These are phyloP conservation scores for Skeletonema marinoi DNA, from an alignment of 108 stramenopile species.

Conservation along the genomic window DNA sequence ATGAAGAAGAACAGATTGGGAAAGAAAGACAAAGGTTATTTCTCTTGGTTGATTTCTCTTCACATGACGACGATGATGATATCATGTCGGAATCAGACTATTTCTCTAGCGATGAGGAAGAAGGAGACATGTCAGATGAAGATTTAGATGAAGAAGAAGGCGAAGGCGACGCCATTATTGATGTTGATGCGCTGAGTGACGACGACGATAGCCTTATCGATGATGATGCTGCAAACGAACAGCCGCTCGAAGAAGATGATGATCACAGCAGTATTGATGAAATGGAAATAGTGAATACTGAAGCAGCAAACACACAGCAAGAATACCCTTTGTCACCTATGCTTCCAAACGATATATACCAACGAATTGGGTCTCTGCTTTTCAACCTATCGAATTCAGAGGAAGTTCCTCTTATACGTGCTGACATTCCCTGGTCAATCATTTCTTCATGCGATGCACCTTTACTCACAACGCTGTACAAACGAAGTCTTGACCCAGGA, in stretches of 20 bases:
- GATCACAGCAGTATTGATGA: neutral
- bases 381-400: constrained; percentile 34
- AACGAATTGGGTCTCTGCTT: constrained; percentile 18
- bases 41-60: constrained; percentile 22
- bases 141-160: constrained; percentile 13
- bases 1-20: constrained; percentile 56
- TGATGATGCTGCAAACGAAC: neutral
- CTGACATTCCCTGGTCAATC: constrained; percentile 40
- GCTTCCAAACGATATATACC: constrained; percentile 7
- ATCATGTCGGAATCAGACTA: constrained; percentile 12
- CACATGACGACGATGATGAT: constrained; percentile 16
- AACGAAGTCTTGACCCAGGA: constrained; percentile 8
- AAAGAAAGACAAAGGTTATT: constrained; percentile 46
- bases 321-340: neutral
- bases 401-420: constrained; percentile 39
- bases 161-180: constrained; percentile 4
- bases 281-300: neutral
- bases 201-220: constrained; percentile 2
- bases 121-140: neutral
- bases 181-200: neutral
- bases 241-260: neutral
- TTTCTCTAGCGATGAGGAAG: constrained; percentile 5
- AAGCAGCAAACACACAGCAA: neutral
- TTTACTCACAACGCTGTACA: constrained; percentile 21
- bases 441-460: constrained; percentile 28